Base-by-base conservation (phyloP, 163 green algal species). In the Dunaliella salina region DNA sequence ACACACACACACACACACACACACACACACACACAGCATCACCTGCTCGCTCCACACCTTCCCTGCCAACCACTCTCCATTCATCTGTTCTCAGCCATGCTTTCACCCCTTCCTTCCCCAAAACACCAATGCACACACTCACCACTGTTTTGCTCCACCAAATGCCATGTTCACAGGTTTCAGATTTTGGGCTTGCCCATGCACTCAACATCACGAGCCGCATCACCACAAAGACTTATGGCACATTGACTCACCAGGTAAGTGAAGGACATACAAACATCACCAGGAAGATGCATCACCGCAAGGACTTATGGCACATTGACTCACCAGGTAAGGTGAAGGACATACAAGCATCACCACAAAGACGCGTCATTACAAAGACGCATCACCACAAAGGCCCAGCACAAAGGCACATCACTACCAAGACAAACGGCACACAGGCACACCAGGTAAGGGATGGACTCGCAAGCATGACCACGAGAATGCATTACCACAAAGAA, bases 251-350 rank as follows among this genome's bases (percentile, higher is more conserved):
- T 0, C 69, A 81, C 8, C 69, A 85, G 35, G 82, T 45, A 40
- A 50, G 40, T 50, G 40, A 8, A n/a, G n/a, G n/a, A n/a, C n/a
- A n/a, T n/a, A n/a, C n/a, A n/a, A 86, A 91, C 59, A 83, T 87
- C 33, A 26, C 82, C n/a, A n/a, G n/a, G n/a, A n/a, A 86, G 63
- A 13, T 75, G 86, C 57, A 89, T 94, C 17, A 63, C 90, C 50
- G 93, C 90, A 0, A 86, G 87, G 33, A 93, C 90, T 0, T 93
- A 94, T 34, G 92, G 92, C 87, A 94, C 92, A 29, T 84, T 96
- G 30, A 93, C 92, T 0, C 69, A 81, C 8, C 69, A 85, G 35
- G 82, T 45, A 40, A 50, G n/a, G 40, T 50, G 40, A 8, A n/a
- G n/a, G n/a, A n/a, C n/a, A n/a, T n/a, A n/a, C n/a, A n/a, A 86